A percentile compares a stretch with the other conserved stretches of the same genome.
These are phyloP conservation scores for Paraurostyla sp. DNA, from an alignment of 73 alveolate genomes.

Conservation along the genomic window DNA sequence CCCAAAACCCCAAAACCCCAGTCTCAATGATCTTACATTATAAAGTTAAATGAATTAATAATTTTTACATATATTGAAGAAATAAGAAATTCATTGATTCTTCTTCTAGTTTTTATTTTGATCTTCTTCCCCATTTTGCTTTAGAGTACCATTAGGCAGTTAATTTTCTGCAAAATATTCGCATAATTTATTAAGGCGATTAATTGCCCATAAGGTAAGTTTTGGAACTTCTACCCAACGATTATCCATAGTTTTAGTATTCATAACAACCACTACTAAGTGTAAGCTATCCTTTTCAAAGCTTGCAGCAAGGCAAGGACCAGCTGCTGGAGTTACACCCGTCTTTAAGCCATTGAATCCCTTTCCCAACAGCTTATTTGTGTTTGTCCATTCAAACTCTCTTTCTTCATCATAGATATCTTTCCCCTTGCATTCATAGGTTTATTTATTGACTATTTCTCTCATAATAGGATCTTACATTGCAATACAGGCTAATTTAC, in stretches of 20 bases:
- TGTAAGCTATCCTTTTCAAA: slow-evolving; percentile 74
- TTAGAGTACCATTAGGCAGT: slow-evolving; percentile 41
- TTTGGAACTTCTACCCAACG: slow-evolving; percentile 91
- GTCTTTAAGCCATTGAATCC: slow-evolving; percentile 92
- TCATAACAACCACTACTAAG: slow-evolving; percentile 80
- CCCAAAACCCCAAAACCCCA: no score
- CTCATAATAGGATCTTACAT: slow-evolving; percentile 77
- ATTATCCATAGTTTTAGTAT: slow-evolving; percentile 83
- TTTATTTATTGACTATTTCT: slow-evolving; percentile 82
- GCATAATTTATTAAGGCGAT: slow-evolving; percentile 64
- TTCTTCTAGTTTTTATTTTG: slow-evolving; percentile 37
- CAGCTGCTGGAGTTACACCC: slow-evolving; percentile 93
- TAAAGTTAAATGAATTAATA: no score
- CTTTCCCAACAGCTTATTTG: slow-evolving; percentile 83
- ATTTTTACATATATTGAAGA: no score
- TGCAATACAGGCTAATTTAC: slow-evolving; percentile 79
- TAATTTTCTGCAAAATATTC: slow-evolving; percentile 69
- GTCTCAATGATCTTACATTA: no score
- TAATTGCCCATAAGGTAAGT: slow-evolving; percentile 85
- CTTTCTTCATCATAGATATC: slow-evolving; percentile 71
- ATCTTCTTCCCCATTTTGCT: slow-evolving; percentile 5
- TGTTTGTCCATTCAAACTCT: slow-evolving; percentile 82
- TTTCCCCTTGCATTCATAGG: slow-evolving; percentile 71
- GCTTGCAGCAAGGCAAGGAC: slow-evolving; percentile 91
- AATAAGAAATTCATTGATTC: neutral